Percentiles rank a stretch among this genome's conserved stretches.
Evolutionary conservation across 805 yeast genomes (phyloP).

Genomic region (Pichia nanzhaoensis): DNA sequence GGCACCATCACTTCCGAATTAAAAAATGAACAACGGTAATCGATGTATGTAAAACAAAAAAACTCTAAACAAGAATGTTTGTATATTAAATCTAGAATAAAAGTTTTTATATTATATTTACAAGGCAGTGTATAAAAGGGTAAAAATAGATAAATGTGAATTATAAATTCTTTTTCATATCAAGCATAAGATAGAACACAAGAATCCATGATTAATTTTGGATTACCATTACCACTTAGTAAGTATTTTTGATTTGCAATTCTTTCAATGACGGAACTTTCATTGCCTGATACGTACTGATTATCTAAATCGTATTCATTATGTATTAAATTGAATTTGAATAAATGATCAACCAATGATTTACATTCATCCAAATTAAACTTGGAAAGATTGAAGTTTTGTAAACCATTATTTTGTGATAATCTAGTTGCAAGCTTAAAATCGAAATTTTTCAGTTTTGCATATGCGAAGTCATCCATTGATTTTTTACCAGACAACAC

Average conservation of each 20-base stretch:
- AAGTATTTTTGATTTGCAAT: constrained; percentile 44
- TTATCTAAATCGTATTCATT: constrained; percentile 31
- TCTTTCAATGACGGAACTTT: constrained; percentile 25
- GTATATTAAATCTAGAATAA: background rate
- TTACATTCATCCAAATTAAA: constrained; percentile 40
- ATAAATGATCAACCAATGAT: constrained; percentile 35
- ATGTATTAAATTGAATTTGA: constrained; percentile 34
- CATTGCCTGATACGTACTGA: constrained; percentile 13
- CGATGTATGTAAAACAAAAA: background rate
- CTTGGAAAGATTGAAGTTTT: constrained; percentile 34
- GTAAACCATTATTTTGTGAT: constrained; percentile 23
- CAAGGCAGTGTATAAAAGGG: constrained; percentile 5
- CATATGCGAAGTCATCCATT: constrained; percentile 65
- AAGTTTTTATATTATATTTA: constrained; percentile 4
- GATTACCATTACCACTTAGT: constrained; percentile 61
- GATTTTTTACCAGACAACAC: constrained; percentile 37
- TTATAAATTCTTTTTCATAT: background rate
- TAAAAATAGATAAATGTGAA: background rate
- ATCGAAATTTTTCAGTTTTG: constrained; percentile 44
- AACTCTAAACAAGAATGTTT: too few species aligned
- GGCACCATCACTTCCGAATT: constrained; percentile 21
- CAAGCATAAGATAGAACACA: constrained; percentile 32
- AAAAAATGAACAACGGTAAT: background rate
- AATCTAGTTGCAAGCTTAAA: constrained; percentile 45
- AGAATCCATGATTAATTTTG: constrained; percentile 41